Evolutionary conservation across 2,329 filamentous ascomycete genomes (phyloP), one percentile per base, ranked within the genome.

Genomic region (Dryadomyces quercus-mongolicae): DNA sequence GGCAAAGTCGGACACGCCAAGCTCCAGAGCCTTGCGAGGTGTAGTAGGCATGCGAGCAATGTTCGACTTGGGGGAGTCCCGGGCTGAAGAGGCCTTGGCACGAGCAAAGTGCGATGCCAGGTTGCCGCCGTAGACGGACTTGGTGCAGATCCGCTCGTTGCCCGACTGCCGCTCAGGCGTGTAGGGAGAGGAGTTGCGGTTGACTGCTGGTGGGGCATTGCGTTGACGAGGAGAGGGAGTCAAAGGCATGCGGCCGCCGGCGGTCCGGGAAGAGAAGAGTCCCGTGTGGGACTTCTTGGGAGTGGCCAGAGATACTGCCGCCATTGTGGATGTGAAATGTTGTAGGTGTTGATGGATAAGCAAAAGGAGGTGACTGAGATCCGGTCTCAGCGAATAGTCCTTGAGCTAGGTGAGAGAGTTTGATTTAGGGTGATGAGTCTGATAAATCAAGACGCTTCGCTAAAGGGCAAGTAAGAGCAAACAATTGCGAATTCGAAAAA

Each of bases 61-160:
- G 76, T 96, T 97, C 56, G 91, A 96, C 76, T 97, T 97, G 67
- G 91, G 90, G 2, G 92, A 96, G 67, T 93, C 87, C 51, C 87
- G 85, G 68, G 88, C 85, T 16, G 80, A 74, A 44, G 77, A 72
- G 73, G 84, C 85, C 58, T 82, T 77, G 57, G 78, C 84, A 65
- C 86, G 86, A 58, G 86, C 78, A 65, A 95, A 86, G 66, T 90
- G 85, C 57, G 87, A 78, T 60, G 88, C 81, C 56, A 95, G 75
- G 70, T 90, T 91, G 60, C 84, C 86, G 58, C 85, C 82, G 68
- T 88, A 93, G 57, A 89, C 83, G 8, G 89, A 89, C 72, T 89
- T 86, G 60, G 75, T 70, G 67, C 71, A 70, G 66, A 71, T 70
- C 68, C 77, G 71, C 56, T 67, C 61, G 55, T 83, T 79, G 57